Base-by-base conservation (phyloP, 1,284 basidiomycete species). In the Cerioporus squamosus region DNA sequence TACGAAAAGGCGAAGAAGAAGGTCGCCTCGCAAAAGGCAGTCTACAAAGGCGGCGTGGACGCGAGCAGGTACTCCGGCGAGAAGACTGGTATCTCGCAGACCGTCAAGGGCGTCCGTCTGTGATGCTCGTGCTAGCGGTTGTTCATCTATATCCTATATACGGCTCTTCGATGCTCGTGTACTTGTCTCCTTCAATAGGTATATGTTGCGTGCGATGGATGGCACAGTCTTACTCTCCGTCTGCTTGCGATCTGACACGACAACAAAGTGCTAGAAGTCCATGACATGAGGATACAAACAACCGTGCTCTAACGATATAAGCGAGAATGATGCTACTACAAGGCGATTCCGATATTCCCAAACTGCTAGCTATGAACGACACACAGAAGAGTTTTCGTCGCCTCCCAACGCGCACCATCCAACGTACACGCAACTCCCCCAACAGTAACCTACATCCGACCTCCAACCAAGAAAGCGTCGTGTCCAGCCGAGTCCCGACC, bases 1-100 rank as follows among this genome's bases (percentile, higher is more conserved):
- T 98, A 90, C 81, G 95, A 95, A 70, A 91, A 97, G 77, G 95
- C 95, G 60, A 92, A 96, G 81, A 94, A 92, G 80, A 94, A 90
- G 76, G 80, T 97, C 18, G 80, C 88, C 24, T 94, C 91, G 29
- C 93, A 95, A 75, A 90, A 93, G 72, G 88, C 94, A 20, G 83
- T 95, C 24, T 97, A 87, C 83, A 95, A 92, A 74, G 94, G 94
- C 60, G 93, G 94, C 33, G 77, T 92, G 59, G 82, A 81, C 24
- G 81, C 82, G 59, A 79, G 77, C 26, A 78, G 76, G 63, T 91
- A 91, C 72, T 84, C 81, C 18, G 89, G 89, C 66, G 88, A 91
- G 74, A 82, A 79, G 72, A 81, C 86, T 51, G 95, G 95, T 81
- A 96, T 97, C 69, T 88, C 88, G 58, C 91, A 88, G 66, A 90